Evolutionary conservation across 768 basidiomycete species (phyloP), one percentile per base, ranked within the genome.

Genomic region (Rhizopogon salebrosus): DNA sequence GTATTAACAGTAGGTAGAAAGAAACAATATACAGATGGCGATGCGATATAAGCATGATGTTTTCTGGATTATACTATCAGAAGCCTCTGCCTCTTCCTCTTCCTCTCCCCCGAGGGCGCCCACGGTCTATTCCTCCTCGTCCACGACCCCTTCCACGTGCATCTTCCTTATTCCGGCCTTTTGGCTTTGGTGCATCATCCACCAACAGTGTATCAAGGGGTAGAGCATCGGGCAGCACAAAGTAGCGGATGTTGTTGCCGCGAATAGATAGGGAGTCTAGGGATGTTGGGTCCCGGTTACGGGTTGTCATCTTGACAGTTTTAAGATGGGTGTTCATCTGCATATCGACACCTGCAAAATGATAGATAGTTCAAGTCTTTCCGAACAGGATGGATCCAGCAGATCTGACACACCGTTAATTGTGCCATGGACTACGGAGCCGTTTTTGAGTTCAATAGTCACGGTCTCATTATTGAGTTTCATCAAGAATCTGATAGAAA

Each of bases 391-490:
- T 3, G 22, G 23, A 37, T 4, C 23, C 43, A 14, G 27, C 34
- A 6, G 6, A 41, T 43, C 13, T 11, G 23, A 69, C 84, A 57
- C 56, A 95, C 95, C 95, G 14, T 93, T 97, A 70, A 98, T 97
- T 22, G 95, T 99, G 10, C 95, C 95, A 64, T 95, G 89, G 14
- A 99, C 87, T 48, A 93, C 74, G 0, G 92, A 92, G 26, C 97
- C 97, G 63, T 99, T 98, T 75, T 99, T 99, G 61, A 99, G 80
- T 77, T 99, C 95, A 69, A 98, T 83, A 57, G 95, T 92, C 61
- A 98, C 94, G 57, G 95, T 95, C 80, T 99, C 95, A 70, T 98
- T 98, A 80, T 97, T 95, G 75, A 99, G 74, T 80, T 98, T 99
- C 95, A 98, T 99, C 79, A 97, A 82, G 76, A 95, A 98, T 71